Base-by-base conservation (phyloP, 2,329 filamentous ascomycete species). In the Lomentospora prolificans region DNA sequence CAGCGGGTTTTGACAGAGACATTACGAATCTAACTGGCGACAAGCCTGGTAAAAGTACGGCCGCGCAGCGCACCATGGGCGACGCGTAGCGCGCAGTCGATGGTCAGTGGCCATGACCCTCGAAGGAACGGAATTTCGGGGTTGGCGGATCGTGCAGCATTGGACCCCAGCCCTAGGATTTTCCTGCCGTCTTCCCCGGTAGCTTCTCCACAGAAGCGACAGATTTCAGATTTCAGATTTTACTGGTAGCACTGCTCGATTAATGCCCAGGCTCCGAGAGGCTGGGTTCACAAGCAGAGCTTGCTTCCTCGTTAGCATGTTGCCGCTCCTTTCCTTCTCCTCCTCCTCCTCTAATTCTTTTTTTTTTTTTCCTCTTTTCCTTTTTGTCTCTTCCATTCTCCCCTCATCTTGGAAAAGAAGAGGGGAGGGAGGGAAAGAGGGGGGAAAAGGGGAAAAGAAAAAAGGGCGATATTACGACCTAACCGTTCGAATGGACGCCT, bases 111-210 rank as follows among this genome's bases (percentile, higher is more conserved):
- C 12, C 8, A 27, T 10, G 22, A 14, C 17, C 17, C 22, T 22
- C 24, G 10, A 48, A 48, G n/a, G n/a, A n/a, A n/a, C 17, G 24
- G 17, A 10, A 46, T 24, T 46, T 17, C n/a, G 41, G 41, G 41
- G n/a, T 46, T 19, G n/a, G 22, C 44, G 44, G 44, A 48, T 48
- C 44, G 44, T 48, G 44, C 44, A 48, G 41, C 17, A 48, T 48
- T 25, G 44, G 44, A 17, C 17, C 17, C 44, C 44, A 48, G 44
- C 44, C 44, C 44, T 48, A 48, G 44, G 44, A 25, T 48, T 48
- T 48, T 25, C 44, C 44, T 19, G 44, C 44, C 22, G 44, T 25
- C 10, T 10, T 48, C 44, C 44, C 44, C 44, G 44, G n/a, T 41
- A 17, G n/a, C 36, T 17, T 41, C 22, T 22, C 44, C 44, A 48